Percentiles rank a stretch among this genome's conserved stretches.
Conservation (phyloP, 805 yeast genomes). For the Candida odintsovae region DNA sequence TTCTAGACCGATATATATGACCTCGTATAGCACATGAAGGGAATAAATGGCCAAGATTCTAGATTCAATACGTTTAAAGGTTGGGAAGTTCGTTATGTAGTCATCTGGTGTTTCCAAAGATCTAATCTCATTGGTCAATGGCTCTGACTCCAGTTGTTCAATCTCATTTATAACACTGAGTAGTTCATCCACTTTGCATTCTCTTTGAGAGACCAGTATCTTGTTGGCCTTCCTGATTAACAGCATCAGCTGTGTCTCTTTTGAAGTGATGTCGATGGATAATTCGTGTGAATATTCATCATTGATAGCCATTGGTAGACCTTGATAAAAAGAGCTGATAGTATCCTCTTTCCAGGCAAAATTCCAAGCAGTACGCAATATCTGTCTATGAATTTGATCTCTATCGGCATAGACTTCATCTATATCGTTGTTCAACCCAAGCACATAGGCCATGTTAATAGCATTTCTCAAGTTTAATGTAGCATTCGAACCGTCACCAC, state of each 20-base stretch:
- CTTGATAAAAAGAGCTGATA: conserved; percentile 12
- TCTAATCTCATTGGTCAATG: conserved; percentile 9
- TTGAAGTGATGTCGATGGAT: not conserved
- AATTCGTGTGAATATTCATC: conserved; percentile 10
- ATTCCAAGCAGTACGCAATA: conserved; percentile 16
- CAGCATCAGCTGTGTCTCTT: conserved; percentile 3
- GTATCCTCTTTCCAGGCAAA: conserved; percentile 15
- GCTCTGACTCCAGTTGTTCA: conserved; percentile 14
- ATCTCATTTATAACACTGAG: conserved; percentile 8
- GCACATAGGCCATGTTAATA: conserved; percentile 18
- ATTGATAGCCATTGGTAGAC: conserved; percentile 18
- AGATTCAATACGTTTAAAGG: conserved; percentile 3
- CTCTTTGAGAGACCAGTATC: conserved; percentile 3
- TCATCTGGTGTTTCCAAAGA: conserved; percentile 2
- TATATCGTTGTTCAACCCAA: conserved; percentile 22
- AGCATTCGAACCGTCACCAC: conserved; percentile 16
- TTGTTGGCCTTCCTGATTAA: conserved; percentile 10
- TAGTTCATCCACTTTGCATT: conserved; percentile 12
- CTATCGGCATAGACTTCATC: conserved; percentile 12
- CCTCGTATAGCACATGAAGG: conserved; percentile 16
- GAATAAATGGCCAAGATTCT: conserved; percentile 8
- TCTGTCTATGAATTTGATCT: not conserved
- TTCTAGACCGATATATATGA: conserved; percentile 10
- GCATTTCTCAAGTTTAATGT: conserved; percentile 12
- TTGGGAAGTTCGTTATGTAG: conserved; percentile 2